These are phyloP conservation scores for Fragaria vesca DNA, from an alignment of 306 rosid species.

Conservation along the genomic window DNA sequence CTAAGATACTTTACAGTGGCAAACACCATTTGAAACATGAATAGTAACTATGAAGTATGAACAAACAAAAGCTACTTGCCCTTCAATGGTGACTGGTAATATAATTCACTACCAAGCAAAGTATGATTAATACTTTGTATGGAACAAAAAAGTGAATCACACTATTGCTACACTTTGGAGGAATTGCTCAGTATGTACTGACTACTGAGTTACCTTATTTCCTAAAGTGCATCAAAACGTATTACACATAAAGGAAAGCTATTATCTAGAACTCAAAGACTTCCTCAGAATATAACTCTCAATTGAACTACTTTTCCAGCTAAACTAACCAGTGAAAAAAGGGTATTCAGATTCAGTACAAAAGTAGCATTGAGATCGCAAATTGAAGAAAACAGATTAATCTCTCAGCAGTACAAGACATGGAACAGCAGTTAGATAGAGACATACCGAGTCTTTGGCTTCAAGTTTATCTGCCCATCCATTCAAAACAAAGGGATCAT, in stretches of 20 bases:
- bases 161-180: not conserved
- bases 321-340: not conserved
- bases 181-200: not conserved
- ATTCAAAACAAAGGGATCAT: slow-evolving; percentile 75
- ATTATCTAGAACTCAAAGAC: not conserved
- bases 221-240: not conserved
- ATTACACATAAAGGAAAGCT: not conserved
- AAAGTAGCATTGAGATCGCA: not conserved
- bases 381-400: not conserved
- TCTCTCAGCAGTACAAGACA: not conserved
- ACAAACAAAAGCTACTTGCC: not conserved
- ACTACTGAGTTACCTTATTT: not conserved
- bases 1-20: not conserved
- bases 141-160: slow-evolving; percentile 1
- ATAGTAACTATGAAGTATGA: not conserved
- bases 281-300: not conserved
- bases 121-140: not conserved
- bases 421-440: not conserved
- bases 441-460: slow-evolving; percentile 78
- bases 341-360: not conserved
- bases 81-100: not conserved
- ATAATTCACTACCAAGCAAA: not conserved
- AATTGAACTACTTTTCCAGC: not conserved
- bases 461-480: slow-evolving; percentile 87
- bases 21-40: not conserved